Evolutionary conservation across 257 asterid genomes (phyloP), one percentile per base, ranked within the genome.

Genomic region (Ehretia macrophylla): DNA sequence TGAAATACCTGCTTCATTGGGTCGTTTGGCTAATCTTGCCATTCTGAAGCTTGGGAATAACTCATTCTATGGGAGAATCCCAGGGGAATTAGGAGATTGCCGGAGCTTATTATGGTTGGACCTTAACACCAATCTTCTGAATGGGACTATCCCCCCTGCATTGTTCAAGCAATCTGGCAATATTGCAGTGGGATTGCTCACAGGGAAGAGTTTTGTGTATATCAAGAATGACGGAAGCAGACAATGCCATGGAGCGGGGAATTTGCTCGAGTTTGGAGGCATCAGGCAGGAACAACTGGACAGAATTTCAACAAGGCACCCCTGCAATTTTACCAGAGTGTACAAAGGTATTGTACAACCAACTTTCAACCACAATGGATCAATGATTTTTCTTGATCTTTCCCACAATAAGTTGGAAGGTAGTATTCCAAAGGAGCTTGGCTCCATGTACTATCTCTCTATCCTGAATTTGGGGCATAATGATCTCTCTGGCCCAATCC

Each of bases 201-300:
- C 97, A 0, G 92, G 95, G 18, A 92, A 86, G 70, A 68, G 71
- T 20, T 92, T 80, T 0, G 81, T 75, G 44, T 88, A 88, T 44
- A 84, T 91, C 60, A 88, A 76, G 82, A 88, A 86, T 46, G 95
- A 88, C 17, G 98, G 95, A 48, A 84, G 95, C 63, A 69, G 70
- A 65, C 74, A 79, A 67, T 91, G 98, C 72, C 95, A 88, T 11
- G 98, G 98, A 21, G 88, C 98, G 0, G 98, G 98, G 45, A 88
- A 88, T 75, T 70, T 92, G 82, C 93, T 92, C 1, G 98, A 92
- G 79, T 92, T 88, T 72, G 95, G 82, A n/a, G 98, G 96, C 17
- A 88, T 92, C 55, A 65, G 98, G 52, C 78, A 68, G 22, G 90
- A 77, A 39, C 92, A 84, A 65, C 60, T 91, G 59, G 72, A 70